These are phyloP conservation scores for Pelargonium australe DNA, from an alignment of 441 rosid genomes.

Conservation along the genomic window DNA sequence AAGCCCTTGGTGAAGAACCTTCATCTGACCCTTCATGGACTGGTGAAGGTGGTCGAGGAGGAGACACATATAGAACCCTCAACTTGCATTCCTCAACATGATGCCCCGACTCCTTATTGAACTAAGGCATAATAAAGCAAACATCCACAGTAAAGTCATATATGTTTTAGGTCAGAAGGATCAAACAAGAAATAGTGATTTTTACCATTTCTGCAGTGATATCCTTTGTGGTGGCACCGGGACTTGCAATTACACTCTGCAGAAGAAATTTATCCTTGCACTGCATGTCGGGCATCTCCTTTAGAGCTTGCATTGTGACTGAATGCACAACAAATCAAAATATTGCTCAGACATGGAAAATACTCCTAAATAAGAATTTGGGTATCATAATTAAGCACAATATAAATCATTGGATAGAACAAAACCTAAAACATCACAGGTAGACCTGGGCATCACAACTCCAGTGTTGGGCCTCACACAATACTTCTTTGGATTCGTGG, in stretches of 20 bases:
- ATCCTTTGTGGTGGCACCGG: slow-evolving; percentile 50
- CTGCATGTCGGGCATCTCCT: slow-evolving; percentile 69
- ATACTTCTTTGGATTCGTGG: slow-evolving; percentile 79
- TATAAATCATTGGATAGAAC: slow-evolving; percentile 3
- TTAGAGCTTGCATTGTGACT: slow-evolving; percentile 90
- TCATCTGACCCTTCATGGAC: slow-evolving; percentile 86
- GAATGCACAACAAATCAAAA: slow-evolving; percentile 8
- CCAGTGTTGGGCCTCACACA: slow-evolving; percentile 82
- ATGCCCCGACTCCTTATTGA: slow-evolving; percentile 64
- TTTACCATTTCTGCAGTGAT: slow-evolving; percentile 59
- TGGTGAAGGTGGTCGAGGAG: slow-evolving; percentile 76
- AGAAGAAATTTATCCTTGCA: slow-evolving; percentile 75
- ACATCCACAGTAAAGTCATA: background rate
- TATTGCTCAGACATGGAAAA: slow-evolving; percentile 4
- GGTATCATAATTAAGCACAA: background rate
- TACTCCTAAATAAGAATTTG: background rate
- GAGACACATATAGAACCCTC: slow-evolving; percentile 70
- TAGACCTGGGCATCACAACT: slow-evolving; percentile 53
- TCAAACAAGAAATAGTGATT: background rate
- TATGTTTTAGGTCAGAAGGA: slow-evolving; percentile 13
- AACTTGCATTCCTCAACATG: slow-evolving; percentile 69
- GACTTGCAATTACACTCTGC: slow-evolving; percentile 44
- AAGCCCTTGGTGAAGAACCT: slow-evolving; percentile 70
- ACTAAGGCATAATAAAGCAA: slow-evolving; percentile 33
- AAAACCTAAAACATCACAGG: slow-evolving; percentile 62